Base-by-base conservation (phyloP, 2,329 filamentous ascomycete species). In the Colletotrichum sp. region DNA sequence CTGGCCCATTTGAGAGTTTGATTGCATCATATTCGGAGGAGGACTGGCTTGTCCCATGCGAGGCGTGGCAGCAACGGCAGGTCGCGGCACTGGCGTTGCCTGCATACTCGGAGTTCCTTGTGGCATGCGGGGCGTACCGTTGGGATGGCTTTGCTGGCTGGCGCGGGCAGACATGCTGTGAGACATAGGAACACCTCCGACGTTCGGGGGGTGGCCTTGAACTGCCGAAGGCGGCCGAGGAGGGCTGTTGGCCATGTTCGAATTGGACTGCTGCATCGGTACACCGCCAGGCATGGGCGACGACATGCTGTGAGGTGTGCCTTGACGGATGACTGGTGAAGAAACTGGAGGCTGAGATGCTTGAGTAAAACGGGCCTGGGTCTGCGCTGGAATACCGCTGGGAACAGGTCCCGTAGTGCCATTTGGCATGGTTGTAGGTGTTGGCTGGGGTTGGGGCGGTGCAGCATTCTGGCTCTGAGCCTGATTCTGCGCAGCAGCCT, bases 211-310 rank as follows among this genome's bases (percentile, higher is more conserved):
- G 71, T 90, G 89, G 69, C 89, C 90, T 77, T 93, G 92, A 5
- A 92, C 91, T 7, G 92, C 92, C 18, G 93, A 95, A 1, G 92
- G 86, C 18, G 93, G 92, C 60, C 93, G 88, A 21, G 92, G 87
- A 30, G 93, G 93, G 80, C 93, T 95, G 68, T 88, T 91, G 24
- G 92, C 92, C 88, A 94, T 93, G 79, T 89, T 93, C 2, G 93
- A 94, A 65, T 90, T 91, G 32, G 91, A 92, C 44, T 89, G 88
- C 77, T 93, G 91, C 92, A 94, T 94, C 1, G 91, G 86, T 30
- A 90, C 90, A 44, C 89, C 89, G 59, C 88, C 88, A n/a, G 92
- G 89, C 88, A 91, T 92, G 10, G 92, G 92, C 2, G 92, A 93
- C 7, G 92, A 93, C 85, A 91, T 90, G 72, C 90, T 91, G 72